A percentile compares a stretch with the other conserved stretches of the same genome.
Conservation (phyloP, 192 early-diverging fungal genomes). For the Allomyces macrogynus region DNA sequence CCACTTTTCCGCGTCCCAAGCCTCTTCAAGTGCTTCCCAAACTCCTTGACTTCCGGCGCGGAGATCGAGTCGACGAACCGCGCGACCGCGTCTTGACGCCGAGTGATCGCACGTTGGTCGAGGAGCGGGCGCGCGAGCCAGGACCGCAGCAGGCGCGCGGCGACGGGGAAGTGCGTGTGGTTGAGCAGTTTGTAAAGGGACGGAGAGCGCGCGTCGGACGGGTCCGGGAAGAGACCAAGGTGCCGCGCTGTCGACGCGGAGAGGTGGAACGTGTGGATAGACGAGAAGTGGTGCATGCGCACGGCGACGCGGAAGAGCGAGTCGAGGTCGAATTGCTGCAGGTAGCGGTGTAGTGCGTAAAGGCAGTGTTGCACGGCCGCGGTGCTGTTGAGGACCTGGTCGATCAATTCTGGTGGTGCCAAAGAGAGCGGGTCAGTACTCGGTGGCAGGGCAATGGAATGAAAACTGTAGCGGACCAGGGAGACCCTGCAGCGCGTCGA, state of each 20-base stretch:
- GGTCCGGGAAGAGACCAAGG: background rate
- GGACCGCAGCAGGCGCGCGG: constrained; percentile 34
- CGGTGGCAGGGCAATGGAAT: too few species aligned
- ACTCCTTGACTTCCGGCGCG: constrained; percentile 10
- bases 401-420: constrained; percentile 6
- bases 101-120: constrained; percentile 4
- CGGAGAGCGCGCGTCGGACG: background rate
- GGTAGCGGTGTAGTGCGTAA: constrained; percentile 33
- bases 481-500: too few species aligned
- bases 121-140: constrained; percentile 51
- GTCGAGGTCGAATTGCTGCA: constrained; percentile 27
- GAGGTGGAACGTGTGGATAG: background rate
- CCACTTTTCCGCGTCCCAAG: constrained; percentile 43
- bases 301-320: too few species aligned
- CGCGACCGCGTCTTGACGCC: background rate
- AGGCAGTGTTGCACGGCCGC: constrained; percentile 15
- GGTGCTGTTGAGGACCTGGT: constrained; percentile 14
- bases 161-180: constrained; percentile 45
- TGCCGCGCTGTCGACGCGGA: background rate
- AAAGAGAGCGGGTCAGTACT: too few species aligned
- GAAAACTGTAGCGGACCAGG: too few species aligned
- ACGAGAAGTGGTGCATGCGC: too few species aligned
- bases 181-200: constrained; percentile 38
- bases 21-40: constrained; percentile 17
- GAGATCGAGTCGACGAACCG: too few species aligned